Evolutionary conservation across 495 filamentous ascomycete genomes (phyloP).

Genomic region (Annulohypoxylon stygium): DNA sequence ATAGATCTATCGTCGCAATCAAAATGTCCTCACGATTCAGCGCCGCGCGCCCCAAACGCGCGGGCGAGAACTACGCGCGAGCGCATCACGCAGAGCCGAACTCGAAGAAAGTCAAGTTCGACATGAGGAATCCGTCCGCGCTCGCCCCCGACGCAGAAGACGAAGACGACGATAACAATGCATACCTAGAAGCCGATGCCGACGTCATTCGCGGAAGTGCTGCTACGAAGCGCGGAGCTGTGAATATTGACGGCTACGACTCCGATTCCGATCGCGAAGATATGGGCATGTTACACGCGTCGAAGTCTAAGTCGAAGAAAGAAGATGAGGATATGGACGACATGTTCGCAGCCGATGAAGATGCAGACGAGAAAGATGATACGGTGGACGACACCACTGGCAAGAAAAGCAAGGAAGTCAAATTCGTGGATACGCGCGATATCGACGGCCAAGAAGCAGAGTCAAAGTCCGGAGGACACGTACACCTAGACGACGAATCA

Average conservation of each 20-base stretch:
- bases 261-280: slow-evolving; percentile 90
- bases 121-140: slow-evolving; percentile 91
- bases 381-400: slow-evolving; percentile 59
- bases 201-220: slow-evolving; percentile 91
- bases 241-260: slow-evolving; percentile 97
- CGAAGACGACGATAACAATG: slow-evolving; percentile 68
- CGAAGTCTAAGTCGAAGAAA: slow-evolving; percentile 56
- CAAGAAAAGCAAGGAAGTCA: slow-evolving; percentile 83
- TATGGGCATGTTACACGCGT: slow-evolving; percentile 44
- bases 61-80: slow-evolving; percentile 81
- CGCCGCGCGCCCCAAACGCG: slow-evolving; percentile 83
- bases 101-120: slow-evolving; percentile 92
- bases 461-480: slow-evolving; percentile 77
- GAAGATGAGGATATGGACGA: slow-evolving; percentile 76
- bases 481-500: slow-evolving; percentile 62
- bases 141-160: slow-evolving; percentile 81
- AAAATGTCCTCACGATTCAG: slow-evolving; percentile 73
- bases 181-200: slow-evolving; percentile 74
- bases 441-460: slow-evolving; percentile 88
- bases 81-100: slow-evolving; percentile 72
- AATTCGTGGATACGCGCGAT: slow-evolving; percentile 78
- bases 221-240: slow-evolving; percentile 86
- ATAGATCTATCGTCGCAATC: slow-evolving; percentile 5
- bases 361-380: slow-evolving; percentile 69
- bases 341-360: slow-evolving; percentile 88